Evolutionary conservation across 179 eudicot species (phyloP), one percentile per base, ranked within the genome.

Genomic region (Monotropa hypopitys): DNA sequence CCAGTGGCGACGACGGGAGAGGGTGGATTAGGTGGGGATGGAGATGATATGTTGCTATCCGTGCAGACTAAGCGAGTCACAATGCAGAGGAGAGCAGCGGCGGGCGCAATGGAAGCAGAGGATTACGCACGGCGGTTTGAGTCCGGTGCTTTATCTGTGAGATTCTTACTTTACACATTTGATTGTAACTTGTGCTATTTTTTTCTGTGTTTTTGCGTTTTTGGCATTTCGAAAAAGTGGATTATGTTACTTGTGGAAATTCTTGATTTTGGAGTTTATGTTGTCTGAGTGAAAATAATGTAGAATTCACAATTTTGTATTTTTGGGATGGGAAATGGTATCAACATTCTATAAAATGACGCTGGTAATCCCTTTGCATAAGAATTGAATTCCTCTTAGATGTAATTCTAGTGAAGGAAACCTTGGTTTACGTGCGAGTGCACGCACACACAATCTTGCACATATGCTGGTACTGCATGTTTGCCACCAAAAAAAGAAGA

Each of bases 1-100:
- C 72, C 47, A 12, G 84, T 67, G 4, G 71, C 21, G 35, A 77
- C 13, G 49, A 21, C 13, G 33, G 75, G 68, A 0, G 79, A 40
- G n/a, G 75, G 83, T 2, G 40, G 72, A 3, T 70, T 82, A 42
- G 61, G 75, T 30, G 70, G 76, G 54, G 92, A 82, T 78, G 94
- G 81, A 4, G 71, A 67, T 21, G 71, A 67, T 16, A 15, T 66
- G 85, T 26, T 83, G 85, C 20, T 86, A 82, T 88, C 96, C 23
- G 96, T 92, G n/a, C 94, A 88, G 90, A 86, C 85, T 2, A 94
- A 91, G 88, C 88, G 98, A 0, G 87, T 83, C 2, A 92, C 88
- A 3, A 51, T 92, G 88, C 97, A 89, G 88, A 90, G 83, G 85
- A 86, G 84, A 78, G 97, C 97, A 1, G 96, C 93, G 21, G 90